phyloP scores from a whole-genome alignment of 1,139 yeast species.

The Lipomyces yarrowii region DNA sequence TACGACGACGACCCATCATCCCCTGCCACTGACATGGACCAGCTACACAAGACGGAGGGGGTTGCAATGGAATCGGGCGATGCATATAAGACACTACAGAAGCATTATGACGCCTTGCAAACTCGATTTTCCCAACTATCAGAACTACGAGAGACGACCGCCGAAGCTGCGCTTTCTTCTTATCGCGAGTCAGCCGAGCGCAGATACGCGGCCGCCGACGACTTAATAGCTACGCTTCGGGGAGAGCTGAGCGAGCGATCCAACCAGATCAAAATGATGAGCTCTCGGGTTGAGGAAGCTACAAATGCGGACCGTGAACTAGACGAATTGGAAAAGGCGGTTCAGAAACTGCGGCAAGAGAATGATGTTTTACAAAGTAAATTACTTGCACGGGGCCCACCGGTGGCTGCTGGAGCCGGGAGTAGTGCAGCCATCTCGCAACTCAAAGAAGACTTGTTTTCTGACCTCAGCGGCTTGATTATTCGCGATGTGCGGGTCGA shows the following conservation, averaged over 20 bases:
- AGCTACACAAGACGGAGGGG: not conserved
- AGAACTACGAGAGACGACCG: conserved; percentile 36
- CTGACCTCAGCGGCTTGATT: conserved; percentile 59
- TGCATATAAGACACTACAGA: not conserved
- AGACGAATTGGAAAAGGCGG: conserved; percentile 9
- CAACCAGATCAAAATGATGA: conserved; percentile 30
- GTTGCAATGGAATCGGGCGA: not conserved
- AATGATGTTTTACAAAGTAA: conserved; percentile 19
- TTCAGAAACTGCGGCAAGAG: conserved; percentile 21
- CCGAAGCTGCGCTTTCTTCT: conserved; percentile 41
- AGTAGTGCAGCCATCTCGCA: conserved; percentile 27
- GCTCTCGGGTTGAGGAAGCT: conserved; percentile 4
- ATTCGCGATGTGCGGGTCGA: conserved; percentile 52
- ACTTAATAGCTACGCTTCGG: conserved; percentile 38
- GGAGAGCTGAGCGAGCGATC: conserved; percentile 26
- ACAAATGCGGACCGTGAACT: not conserved
- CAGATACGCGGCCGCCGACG: conserved; percentile 41
- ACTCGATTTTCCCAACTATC: conserved; percentile 20
- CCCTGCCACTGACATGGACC: conserved; percentile 1
- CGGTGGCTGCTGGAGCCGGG: conserved; percentile 7
- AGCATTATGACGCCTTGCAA: conserved; percentile 14
- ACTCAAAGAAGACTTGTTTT: conserved; percentile 58
- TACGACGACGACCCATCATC: conserved; percentile 1
- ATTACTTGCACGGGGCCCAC: conserved; percentile 4
- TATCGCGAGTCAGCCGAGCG: conserved; percentile 39